Conservation (phyloP, 2,329 filamentous ascomycete genomes). For the Fusarium torreyae region DNA sequence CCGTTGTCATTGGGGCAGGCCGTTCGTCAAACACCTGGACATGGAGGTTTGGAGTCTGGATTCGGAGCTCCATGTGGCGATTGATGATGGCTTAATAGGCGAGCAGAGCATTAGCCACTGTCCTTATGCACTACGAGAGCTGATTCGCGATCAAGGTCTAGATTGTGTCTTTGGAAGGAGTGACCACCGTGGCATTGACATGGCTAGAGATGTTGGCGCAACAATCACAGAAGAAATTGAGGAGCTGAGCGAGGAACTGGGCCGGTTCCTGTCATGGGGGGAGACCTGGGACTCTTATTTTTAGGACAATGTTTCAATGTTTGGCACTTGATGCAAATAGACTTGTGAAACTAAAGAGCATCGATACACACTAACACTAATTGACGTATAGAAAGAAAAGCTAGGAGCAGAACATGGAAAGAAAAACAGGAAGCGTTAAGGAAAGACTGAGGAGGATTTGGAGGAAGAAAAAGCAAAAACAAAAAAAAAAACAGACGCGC, state of each 20-base stretch:
- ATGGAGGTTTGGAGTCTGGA: neutral
- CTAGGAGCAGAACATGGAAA: too few relatives aligned
- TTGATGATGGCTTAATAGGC: neutral
- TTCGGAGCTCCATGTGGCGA: neutral
- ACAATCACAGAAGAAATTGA: conserved; percentile 5
- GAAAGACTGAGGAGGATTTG: too few relatives aligned
- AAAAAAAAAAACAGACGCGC: too few relatives aligned
- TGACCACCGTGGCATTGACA: neutral
- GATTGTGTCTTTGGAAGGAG: neutral
- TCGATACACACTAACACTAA: too few relatives aligned
- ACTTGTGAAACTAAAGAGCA: too few relatives aligned
- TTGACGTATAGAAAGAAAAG: too few relatives aligned
- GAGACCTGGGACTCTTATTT: neutral
- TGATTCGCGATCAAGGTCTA: conserved; percentile 1
- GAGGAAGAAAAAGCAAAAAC: too few relatives aligned
- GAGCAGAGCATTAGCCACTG: neutral
- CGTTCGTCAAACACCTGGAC: neutral
- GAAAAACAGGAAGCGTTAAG: too few relatives aligned
- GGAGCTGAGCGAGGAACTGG: neutral
- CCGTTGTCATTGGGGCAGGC: neutral
- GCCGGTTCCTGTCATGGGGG: neutral
- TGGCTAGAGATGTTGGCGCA: too few relatives aligned
- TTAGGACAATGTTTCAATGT: too few relatives aligned
- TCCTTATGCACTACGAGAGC: neutral
- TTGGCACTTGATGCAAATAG: too few relatives aligned